Percentiles rank a stretch among this genome's conserved stretches.
These are phyloP conservation scores for Echeveria elegans DNA, from an alignment of 164 flowering plant genomes.

Conservation along the genomic window DNA sequence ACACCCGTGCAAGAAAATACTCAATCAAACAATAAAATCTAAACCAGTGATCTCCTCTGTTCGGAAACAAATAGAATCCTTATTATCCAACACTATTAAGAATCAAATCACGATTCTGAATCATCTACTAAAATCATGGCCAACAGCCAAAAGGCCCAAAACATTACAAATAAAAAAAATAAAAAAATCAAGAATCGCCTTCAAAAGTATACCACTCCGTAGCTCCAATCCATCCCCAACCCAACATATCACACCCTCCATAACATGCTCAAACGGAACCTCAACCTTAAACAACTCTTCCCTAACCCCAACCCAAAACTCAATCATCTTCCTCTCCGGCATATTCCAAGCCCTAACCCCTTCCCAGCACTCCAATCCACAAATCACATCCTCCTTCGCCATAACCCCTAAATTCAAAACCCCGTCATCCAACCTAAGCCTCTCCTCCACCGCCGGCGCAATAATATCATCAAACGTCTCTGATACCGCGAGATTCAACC, in stretches of 20 bases:
- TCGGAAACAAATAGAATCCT: neutral
- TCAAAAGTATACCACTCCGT: conserved; percentile 50
- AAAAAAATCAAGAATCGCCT: no score
- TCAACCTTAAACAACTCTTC: conserved; percentile 48
- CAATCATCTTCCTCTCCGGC: conserved; percentile 65
- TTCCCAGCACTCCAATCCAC: conserved; percentile 53
- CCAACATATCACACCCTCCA: conserved; percentile 36
- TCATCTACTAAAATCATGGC: neutral
- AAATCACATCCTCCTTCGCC: conserved; percentile 25
- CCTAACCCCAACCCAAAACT: conserved; percentile 41
- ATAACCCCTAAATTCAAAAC: conserved; percentile 55
- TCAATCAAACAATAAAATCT: no score
- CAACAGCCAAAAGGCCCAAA: no score
- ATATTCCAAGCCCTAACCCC: conserved; percentile 48
- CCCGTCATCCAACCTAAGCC: conserved; percentile 29
- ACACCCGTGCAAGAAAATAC: no score
- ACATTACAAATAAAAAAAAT: conserved; percentile 3
- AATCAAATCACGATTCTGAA: no score
- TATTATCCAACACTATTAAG: no score
- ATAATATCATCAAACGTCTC: conserved; percentile 50
- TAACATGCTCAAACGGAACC: conserved; percentile 49
- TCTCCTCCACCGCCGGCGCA: conserved; percentile 33
- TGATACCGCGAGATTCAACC: conserved; percentile 28
- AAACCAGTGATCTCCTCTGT: neutral
- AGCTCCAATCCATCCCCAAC: conserved; percentile 22